A percentile compares a stretch with the other conserved stretches of the same genome.
These are phyloP conservation scores for Discostella stelligeroides DNA, from an alignment of 108 stramenopile genomes.

Conservation along the genomic window DNA sequence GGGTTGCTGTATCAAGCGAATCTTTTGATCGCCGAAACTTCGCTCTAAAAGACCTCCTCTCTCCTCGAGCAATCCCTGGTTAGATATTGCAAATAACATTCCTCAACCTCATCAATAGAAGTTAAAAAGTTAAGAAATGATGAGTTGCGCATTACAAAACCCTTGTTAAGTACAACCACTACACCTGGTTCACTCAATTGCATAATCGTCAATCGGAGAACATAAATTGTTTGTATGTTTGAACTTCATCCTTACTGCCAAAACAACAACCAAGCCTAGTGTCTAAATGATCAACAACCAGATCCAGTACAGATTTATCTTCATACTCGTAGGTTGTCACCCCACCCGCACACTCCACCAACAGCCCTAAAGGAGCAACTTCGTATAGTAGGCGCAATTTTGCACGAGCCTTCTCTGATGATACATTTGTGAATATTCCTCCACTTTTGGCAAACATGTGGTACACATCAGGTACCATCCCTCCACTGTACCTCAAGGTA, in stretches of 20 bases:
- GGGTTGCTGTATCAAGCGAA: no score
- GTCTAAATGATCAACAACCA: slow-evolving; percentile 76
- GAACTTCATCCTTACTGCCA: slow-evolving; percentile 76
- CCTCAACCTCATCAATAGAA: no score
- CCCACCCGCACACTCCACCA: slow-evolving; percentile 91
- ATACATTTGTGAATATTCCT: slow-evolving; percentile 91
- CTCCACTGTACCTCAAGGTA: slow-evolving; percentile 89
- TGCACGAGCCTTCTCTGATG: slow-evolving; percentile 83
- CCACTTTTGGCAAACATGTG: slow-evolving; percentile 86
- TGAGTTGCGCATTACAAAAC: no score
- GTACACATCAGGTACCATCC: slow-evolving; percentile 89
- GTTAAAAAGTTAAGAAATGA: neutral
- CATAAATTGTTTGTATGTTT: slow-evolving; percentile 78
- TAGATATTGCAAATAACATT: no score
- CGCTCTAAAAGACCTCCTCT: no score
- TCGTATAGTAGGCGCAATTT: slow-evolving; percentile 95
- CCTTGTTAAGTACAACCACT: neutral
- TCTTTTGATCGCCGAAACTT: no score
- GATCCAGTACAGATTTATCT: slow-evolving; percentile 84
- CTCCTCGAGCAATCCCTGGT: no score
- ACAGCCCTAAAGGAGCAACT: slow-evolving; percentile 87
- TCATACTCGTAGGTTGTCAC: slow-evolving; percentile 74
- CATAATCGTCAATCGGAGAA: slow-evolving; percentile 44
- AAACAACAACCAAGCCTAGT: slow-evolving; percentile 81
- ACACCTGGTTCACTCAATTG: neutral